Conservation (phyloP, 352 stramenopile genomes). For the Phytophthora megakarya region DNA sequence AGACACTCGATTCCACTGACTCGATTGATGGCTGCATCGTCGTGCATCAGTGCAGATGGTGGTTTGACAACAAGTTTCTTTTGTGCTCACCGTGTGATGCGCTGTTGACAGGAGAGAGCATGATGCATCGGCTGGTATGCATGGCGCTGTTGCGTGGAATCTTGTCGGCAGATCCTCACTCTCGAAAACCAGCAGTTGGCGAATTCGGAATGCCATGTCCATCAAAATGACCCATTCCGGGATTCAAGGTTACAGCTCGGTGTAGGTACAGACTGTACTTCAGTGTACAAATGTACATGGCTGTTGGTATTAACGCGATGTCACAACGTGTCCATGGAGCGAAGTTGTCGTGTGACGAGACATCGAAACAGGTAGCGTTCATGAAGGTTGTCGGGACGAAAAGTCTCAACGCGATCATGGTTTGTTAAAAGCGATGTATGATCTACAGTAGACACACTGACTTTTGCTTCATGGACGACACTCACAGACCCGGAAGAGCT, state of each 20-base stretch:
- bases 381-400: background rate
- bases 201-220: slow-evolving; percentile 3
- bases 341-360: background rate
- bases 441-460: too few species aligned
- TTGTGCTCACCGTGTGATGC: slow-evolving; percentile 22
- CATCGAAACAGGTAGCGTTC: background rate
- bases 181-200: slow-evolving; percentile 21
- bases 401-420: too few species aligned
- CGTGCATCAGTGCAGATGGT: background rate
- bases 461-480: too few species aligned
- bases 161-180: slow-evolving; percentile 22
- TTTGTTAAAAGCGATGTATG: too few species aligned
- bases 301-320: background rate
- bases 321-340: background rate
- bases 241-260: background rate
- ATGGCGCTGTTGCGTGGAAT: slow-evolving; percentile 15
- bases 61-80: slow-evolving; percentile 24
- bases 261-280: too few species aligned
- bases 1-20: slow-evolving; percentile 11
- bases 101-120: slow-evolving; percentile 21
- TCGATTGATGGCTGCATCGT: slow-evolving; percentile 1
- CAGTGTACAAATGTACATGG: background rate
- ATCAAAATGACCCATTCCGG: background rate
- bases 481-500: too few species aligned
- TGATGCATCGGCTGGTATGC: slow-evolving; percentile 7